Evolutionary conservation across 2,329 filamentous ascomycete genomes (phyloP).

Genomic region (Dissoconium aciculare): DNA sequence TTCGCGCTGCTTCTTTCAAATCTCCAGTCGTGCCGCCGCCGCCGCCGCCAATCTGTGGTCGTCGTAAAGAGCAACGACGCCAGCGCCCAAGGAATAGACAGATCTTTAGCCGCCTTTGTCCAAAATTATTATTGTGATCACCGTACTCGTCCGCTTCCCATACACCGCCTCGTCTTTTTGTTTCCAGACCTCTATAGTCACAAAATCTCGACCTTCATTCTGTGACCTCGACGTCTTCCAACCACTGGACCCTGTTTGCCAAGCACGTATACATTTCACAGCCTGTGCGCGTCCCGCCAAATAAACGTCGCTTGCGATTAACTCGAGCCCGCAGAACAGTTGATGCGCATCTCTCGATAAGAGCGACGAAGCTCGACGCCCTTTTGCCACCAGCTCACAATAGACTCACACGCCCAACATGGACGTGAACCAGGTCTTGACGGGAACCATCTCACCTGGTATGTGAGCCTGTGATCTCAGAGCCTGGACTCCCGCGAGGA

Average conservation of each 20-base stretch:
- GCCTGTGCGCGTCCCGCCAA: background rate
- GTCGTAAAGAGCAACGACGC: conserved; percentile 1
- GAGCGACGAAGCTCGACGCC: conserved; percentile 14
- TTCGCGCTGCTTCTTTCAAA: too few species aligned
- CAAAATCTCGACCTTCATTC: too few species aligned
- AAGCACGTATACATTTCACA: background rate
- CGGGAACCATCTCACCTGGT: conserved; percentile 93
- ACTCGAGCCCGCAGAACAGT: too few species aligned
- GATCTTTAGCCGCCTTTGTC: too few species aligned
- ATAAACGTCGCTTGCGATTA: too few species aligned
- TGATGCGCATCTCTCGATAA: conserved; percentile 1
- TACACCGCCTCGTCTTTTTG: conserved; percentile 1
- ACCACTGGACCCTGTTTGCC: conserved; percentile 1
- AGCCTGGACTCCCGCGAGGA: too few species aligned
- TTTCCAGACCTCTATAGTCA: background rate
- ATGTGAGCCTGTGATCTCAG: too few species aligned
- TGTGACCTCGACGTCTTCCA: background rate
- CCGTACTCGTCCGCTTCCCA: conserved; percentile 1
- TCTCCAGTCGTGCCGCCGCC: too few species aligned
- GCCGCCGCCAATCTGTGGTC: too few species aligned
- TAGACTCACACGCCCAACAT: conserved; percentile 40
- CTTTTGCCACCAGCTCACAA: conserved; percentile 1
- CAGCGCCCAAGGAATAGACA: too few species aligned
- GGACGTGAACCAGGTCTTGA: conserved; percentile 96
- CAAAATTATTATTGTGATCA: too few species aligned